phyloP scores from a whole-genome alignment of 2,329 filamentous ascomycete species.

The Alternaria conjuncta region DNA sequence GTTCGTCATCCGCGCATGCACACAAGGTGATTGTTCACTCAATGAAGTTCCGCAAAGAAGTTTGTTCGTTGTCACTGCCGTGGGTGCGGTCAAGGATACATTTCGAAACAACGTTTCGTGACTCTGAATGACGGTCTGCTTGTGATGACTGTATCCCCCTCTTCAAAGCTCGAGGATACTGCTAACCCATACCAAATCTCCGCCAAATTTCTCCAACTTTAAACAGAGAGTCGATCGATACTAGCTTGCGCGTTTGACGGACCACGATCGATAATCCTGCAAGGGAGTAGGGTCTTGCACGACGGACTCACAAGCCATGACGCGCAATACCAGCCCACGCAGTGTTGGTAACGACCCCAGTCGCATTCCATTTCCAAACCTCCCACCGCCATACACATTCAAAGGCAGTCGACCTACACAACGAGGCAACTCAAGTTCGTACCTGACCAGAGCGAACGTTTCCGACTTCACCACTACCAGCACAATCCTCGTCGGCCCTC shows the following conservation, averaged over 20 bases:
- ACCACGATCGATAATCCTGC: neutral
- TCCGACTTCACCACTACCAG: slow-evolving; percentile 49
- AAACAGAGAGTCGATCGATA: neutral
- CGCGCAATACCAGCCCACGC: slow-evolving; percentile 15
- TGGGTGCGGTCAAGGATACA: slow-evolving; percentile 21
- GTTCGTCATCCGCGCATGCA: slow-evolving; percentile 24
- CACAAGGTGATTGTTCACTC: slow-evolving; percentile 22
- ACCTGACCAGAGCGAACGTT: slow-evolving; percentile 45
- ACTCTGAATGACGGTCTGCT: slow-evolving; percentile 16
- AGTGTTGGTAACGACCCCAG: slow-evolving; percentile 18
- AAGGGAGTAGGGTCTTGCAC: neutral
- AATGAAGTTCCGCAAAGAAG: neutral
- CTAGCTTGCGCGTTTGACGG: neutral
- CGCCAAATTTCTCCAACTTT: neutral
- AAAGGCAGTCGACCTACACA: slow-evolving; percentile 8
- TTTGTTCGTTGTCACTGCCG: slow-evolving; percentile 17
- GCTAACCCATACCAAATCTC: neutral
- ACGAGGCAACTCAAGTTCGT: neutral
- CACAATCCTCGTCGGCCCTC: slow-evolving; percentile 49
- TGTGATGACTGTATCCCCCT: slow-evolving; percentile 14
- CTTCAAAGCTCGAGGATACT: slow-evolving; percentile 11
- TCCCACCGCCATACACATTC: slow-evolving; percentile 42
- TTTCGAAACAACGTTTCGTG: slow-evolving; percentile 30
- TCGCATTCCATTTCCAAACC: slow-evolving; percentile 32
- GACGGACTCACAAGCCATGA: slow-evolving; percentile 7